Conservation (phyloP, 257 asterid genomes). For the Solanum bulbocastanum region DNA sequence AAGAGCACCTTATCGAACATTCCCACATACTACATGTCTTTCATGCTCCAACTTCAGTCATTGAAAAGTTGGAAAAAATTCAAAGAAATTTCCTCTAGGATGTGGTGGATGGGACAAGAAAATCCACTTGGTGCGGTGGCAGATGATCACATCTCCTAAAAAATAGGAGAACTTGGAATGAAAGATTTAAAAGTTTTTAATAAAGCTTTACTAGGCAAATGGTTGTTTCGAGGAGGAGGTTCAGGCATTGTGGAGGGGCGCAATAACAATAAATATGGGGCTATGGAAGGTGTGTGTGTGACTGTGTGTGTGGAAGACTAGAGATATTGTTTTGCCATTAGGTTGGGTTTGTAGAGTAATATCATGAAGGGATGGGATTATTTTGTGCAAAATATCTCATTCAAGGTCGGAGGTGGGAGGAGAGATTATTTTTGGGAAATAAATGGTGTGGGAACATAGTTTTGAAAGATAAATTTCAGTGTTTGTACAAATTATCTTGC, state of each 20-base stretch:
- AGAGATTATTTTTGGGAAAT: background rate
- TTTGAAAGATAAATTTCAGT: background rate
- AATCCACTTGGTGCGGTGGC: background rate
- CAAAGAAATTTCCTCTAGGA: background rate
- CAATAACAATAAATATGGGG: background rate
- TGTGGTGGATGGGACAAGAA: background rate
- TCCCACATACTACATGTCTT: background rate
- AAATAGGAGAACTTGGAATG: background rate
- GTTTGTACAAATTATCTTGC: background rate
- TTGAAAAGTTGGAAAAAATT: background rate
- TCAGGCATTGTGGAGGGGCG: background rate
- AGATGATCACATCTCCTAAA: background rate
- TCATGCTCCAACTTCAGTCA: background rate
- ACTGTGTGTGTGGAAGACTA: background rate
- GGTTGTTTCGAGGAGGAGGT: background rate
- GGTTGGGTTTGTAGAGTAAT: background rate
- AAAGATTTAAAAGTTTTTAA: background rate
- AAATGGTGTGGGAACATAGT: background rate
- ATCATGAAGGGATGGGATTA: background rate
- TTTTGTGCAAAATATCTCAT: background rate
- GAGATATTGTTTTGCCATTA: background rate
- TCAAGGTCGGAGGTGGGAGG: background rate
- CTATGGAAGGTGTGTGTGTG: background rate
- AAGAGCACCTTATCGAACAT: background rate
- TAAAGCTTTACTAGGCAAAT: background rate